Conservation (phyloP, 2,329 filamentous ascomycete genomes). For the Xylariales sp. region DNA sequence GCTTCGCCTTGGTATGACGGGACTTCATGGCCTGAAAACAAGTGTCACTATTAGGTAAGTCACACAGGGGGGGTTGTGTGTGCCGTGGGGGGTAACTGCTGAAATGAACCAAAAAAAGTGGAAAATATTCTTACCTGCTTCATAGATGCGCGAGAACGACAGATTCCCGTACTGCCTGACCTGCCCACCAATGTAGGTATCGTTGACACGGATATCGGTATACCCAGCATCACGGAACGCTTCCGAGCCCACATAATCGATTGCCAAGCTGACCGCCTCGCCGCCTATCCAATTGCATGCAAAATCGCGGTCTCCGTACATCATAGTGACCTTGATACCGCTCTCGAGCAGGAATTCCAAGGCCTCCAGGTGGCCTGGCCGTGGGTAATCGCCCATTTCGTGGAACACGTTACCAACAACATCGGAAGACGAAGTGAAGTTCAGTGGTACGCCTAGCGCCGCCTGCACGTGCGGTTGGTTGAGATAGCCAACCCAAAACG, state of each 20-base stretch:
- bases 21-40: too few relatives aligned
- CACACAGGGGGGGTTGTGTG: too few relatives aligned
- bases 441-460: slow-evolving; percentile 52
- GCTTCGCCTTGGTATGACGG: too few relatives aligned
- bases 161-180: slow-evolving; percentile 64
- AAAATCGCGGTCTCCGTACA: slow-evolving; percentile 55
- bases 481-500: slow-evolving; percentile 50
- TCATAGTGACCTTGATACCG: slow-evolving; percentile 48
- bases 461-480: slow-evolving; percentile 49
- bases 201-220: slow-evolving; percentile 44
- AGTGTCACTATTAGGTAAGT: too few relatives aligned
- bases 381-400: slow-evolving; percentile 18
- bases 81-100: too few relatives aligned
- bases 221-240: slow-evolving; percentile 61
- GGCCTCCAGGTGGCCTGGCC: slow-evolving; percentile 30
- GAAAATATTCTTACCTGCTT: too few relatives aligned
- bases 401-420: slow-evolving; percentile 40
- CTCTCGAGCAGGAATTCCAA: slow-evolving; percentile 47
- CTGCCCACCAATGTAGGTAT: slow-evolving; percentile 53
- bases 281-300: slow-evolving; percentile 52
- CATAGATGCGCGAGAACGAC: slow-evolving; percentile 49
- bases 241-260: slow-evolving; percentile 30
- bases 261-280: slow-evolving; percentile 38
- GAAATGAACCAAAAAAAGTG: too few relatives aligned
- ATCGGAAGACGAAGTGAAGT: slow-evolving; percentile 43